Percentiles rank a stretch among this genome's conserved stretches.
Evolutionary conservation across 306 rosid genomes (phyloP).

Genomic region (Corylus americana): DNA sequence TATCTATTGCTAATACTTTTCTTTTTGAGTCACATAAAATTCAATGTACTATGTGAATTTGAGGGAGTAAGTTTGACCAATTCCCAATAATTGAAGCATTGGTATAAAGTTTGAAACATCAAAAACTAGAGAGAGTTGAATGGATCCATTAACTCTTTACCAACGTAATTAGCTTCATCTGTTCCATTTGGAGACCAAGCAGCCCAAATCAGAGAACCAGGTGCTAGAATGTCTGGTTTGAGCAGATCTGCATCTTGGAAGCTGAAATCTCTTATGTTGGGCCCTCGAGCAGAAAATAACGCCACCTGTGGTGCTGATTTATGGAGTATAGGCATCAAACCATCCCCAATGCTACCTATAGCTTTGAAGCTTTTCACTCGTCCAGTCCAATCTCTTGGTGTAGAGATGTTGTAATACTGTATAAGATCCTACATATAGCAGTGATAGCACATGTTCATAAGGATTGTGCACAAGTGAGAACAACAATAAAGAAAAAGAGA

Average conservation of each 20-base stretch:
- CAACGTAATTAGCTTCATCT: constrained; percentile 85
- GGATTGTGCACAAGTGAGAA: constrained; percentile 21
- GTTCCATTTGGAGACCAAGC: constrained; percentile 99
- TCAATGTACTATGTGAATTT: constrained; percentile 4
- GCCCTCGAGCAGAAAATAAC: constrained; percentile 91
- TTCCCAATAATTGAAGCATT: not conserved
- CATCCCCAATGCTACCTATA: constrained; percentile 83
- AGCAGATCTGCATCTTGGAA: constrained; percentile 98
- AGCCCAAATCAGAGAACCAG: constrained; percentile 98
- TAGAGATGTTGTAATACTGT: constrained; percentile 81
- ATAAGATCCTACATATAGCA: constrained; percentile 73
- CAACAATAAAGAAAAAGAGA: constrained; percentile 13
- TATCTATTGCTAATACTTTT: not conserved
- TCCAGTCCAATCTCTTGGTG: constrained; percentile 97
- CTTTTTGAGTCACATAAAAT: constrained; percentile 3
- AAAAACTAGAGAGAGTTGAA: constrained; percentile 17
- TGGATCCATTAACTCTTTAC: constrained; percentile 43
- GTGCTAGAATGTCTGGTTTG: constrained; percentile 97
- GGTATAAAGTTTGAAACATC: constrained; percentile 19
- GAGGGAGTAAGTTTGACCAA: constrained; percentile 17
- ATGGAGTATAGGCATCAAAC: constrained; percentile 85
- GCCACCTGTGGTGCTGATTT: constrained; percentile 99
- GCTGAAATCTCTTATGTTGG: constrained; percentile 88
- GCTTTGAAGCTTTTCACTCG: constrained; percentile 87
- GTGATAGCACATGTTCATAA: constrained; percentile 25